Percentiles rank a stretch among this genome's conserved stretches.
Evolutionary conservation across 306 rosid genomes (phyloP).

Genomic region (Citrullus colocynthis): DNA sequence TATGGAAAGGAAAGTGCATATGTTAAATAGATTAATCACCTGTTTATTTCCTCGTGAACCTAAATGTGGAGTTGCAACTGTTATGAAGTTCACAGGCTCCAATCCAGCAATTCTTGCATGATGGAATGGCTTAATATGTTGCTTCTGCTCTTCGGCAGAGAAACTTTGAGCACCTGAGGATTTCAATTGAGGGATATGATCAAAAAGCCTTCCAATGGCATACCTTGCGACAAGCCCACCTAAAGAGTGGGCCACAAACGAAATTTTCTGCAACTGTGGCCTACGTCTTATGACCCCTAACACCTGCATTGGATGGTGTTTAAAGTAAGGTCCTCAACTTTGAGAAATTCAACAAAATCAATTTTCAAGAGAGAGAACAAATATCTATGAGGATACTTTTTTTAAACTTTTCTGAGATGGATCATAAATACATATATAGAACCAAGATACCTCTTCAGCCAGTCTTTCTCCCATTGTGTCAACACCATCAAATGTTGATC

Average conservation of each 20-base stretch:
- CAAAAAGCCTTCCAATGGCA: conserved; percentile 73
- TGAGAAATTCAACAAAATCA: background rate
- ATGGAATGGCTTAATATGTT: conserved; percentile 19
- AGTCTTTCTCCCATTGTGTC: conserved; percentile 89
- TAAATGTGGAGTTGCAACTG: conserved; percentile 94
- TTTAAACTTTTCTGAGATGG: background rate
- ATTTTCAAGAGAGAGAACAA: background rate
- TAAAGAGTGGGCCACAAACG: conserved; percentile 93
- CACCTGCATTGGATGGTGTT: conserved; percentile 39
- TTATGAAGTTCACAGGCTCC: conserved; percentile 83
- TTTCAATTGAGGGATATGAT: conserved; percentile 25
- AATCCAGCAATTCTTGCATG: conserved; percentile 69
- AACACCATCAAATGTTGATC: conserved; percentile 84
- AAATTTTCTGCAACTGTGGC: conserved; percentile 64
- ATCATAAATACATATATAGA: conserved; percentile 12
- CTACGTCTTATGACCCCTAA: conserved; percentile 37
- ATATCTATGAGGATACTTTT: background rate
- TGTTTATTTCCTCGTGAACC: conserved; percentile 85
- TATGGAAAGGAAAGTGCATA: background rate
- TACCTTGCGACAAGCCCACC: conserved; percentile 94
- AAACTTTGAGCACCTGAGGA: conserved; percentile 17
- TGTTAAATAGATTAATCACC: conserved; percentile 26
- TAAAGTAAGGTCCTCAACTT: background rate
- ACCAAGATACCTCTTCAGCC: conserved; percentile 80
- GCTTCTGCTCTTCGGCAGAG: conserved; percentile 25